Evolutionary conservation across 2,329 filamentous ascomycete genomes (phyloP), one percentile per base, ranked within the genome.

Genomic region (Monilinia vaccinii-corymbosi): DNA sequence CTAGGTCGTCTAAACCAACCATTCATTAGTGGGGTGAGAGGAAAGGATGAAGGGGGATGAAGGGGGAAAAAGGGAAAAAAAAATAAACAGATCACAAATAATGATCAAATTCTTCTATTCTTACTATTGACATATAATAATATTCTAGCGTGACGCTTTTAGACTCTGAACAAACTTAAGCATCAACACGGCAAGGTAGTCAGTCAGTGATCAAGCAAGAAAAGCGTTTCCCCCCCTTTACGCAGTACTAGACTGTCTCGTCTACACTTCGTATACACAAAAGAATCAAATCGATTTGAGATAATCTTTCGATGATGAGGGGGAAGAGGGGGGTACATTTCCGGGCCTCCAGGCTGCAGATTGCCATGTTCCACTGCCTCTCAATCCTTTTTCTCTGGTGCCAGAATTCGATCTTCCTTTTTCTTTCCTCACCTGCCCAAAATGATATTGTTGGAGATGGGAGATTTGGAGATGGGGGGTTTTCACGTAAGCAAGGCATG

Each of bases 301-400:
- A 31, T n/a, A 13, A 50, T 45, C 36, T 14, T 40, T 1, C 16
- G 36, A 40, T 36, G 36, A 52, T 52, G 50, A 52, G 28, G 50
- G 49, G 56, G 38, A 40, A 40, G 36, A 40, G 36, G 36, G 36
- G 28, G 36, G n/a, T 58, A 31, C 32, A 13, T 32, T 59, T 59
- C 56, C 56, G 56, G 40, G 40, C 47, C 38, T 46, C 56, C 38
- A 59, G 48, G 56, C 56, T 59, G 56, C 56, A 59, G 56, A 58
- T 52, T 46, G n/a, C 14, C 18, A 21, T 25, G 47, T 53, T 38
- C 38, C 56, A 59, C 56, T n/a, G 40, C 56, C n/a, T 46, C 56
- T 18, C 48, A 36, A 52, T 40, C 36, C 36, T 18, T 18, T 28
- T 44, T 40, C 11, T 49, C n/a, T 58, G 46, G 34, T 57, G 45